These are phyloP conservation scores for Hyphopichia buzzinii DNA, from an alignment of 1,139 yeast species.

Conservation along the genomic window DNA sequence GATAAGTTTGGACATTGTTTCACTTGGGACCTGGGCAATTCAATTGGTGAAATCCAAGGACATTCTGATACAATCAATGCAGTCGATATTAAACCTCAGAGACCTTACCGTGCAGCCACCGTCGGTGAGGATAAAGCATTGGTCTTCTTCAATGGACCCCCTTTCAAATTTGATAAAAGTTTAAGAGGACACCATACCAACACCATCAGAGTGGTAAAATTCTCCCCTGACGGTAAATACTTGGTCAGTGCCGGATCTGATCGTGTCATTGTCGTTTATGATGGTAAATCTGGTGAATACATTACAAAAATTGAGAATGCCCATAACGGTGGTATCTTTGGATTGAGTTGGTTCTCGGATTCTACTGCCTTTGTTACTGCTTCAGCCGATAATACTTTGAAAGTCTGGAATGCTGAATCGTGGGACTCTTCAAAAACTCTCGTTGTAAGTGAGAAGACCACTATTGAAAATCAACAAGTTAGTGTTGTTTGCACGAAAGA, in stretches of 20 bases:
- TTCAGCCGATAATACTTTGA: slow-evolving; percentile 78
- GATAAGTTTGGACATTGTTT: slow-evolving; percentile 92
- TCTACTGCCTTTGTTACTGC: slow-evolving; percentile 69
- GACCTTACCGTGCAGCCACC: slow-evolving; percentile 94
- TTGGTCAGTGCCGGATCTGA: slow-evolving; percentile 88
- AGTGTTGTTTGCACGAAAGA: slow-evolving; percentile 72
- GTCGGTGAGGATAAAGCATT: slow-evolving; percentile 85
- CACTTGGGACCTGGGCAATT: slow-evolving; percentile 90
- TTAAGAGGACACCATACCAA: slow-evolving; percentile 74
- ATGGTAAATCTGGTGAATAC: slow-evolving; percentile 84
- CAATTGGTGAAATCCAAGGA: slow-evolving; percentile 94
- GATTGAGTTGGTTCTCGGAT: slow-evolving; percentile 67
- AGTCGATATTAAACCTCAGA: slow-evolving; percentile 77
- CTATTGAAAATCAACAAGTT: slow-evolving; percentile 67
- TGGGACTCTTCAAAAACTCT: slow-evolving; percentile 34
- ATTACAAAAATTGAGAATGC: slow-evolving; percentile 50
- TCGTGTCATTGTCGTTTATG: slow-evolving; percentile 71
- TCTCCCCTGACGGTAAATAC: slow-evolving; percentile 73
- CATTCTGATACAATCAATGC: slow-evolving; percentile 85
- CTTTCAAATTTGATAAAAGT: slow-evolving; percentile 79
- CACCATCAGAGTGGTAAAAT: slow-evolving; percentile 77
- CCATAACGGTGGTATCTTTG: slow-evolving; percentile 80
- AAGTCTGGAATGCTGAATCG: slow-evolving; percentile 53
- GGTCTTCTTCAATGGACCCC: slow-evolving; percentile 90
- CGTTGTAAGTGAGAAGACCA: slow-evolving; percentile 30